A percentile compares a stretch with the other conserved stretches of the same genome.
Evolutionary conservation across 1,284 basidiomycete genomes (phyloP).

Genomic region (Rhodotorula glutinis): DNA sequence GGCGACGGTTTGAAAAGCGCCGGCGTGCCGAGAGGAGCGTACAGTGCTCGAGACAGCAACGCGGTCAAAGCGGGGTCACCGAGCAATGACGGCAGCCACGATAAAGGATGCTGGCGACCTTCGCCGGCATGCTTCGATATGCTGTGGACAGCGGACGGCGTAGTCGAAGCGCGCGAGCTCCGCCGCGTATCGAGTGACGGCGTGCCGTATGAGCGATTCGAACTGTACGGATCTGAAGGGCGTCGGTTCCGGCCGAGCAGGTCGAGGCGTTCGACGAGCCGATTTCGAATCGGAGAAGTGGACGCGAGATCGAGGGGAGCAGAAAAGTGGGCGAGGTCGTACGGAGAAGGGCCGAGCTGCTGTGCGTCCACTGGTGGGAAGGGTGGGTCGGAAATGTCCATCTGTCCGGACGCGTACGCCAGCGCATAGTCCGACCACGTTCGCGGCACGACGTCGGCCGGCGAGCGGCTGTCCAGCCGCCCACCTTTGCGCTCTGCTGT

Average conservation of each 20-base stretch:
- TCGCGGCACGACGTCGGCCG: conserved; percentile 6
- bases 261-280: conserved; percentile 40
- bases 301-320: conserved; percentile 16
- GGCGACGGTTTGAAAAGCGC: conserved; percentile 34
- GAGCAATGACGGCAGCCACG: not conserved
- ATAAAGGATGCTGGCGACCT: too few species aligned
- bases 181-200: not conserved
- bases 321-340: conserved; percentile 32
- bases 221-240: not conserved
- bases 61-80: conserved; percentile 31
- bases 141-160: not conserved
- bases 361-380: conserved; percentile 20
- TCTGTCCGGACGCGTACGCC: conserved; percentile 17
- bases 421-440: conserved; percentile 16
- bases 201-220: not conserved
- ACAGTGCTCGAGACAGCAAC: conserved; percentile 30
- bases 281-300: conserved; percentile 30
- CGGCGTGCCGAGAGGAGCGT: conserved; percentile 24
- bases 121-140: not conserved
- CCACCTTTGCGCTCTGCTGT: not conserved
- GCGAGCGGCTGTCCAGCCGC: conserved; percentile 4
- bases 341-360: conserved; percentile 24
- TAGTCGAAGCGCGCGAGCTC: not conserved
- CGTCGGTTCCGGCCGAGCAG: conserved; percentile 18
- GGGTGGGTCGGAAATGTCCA: conserved; percentile 40